A percentile compares a stretch with the other conserved stretches of the same genome.
phyloP scores from a whole-genome alignment of 345 rosid genomes.

The Gossypium arboreum region DNA sequence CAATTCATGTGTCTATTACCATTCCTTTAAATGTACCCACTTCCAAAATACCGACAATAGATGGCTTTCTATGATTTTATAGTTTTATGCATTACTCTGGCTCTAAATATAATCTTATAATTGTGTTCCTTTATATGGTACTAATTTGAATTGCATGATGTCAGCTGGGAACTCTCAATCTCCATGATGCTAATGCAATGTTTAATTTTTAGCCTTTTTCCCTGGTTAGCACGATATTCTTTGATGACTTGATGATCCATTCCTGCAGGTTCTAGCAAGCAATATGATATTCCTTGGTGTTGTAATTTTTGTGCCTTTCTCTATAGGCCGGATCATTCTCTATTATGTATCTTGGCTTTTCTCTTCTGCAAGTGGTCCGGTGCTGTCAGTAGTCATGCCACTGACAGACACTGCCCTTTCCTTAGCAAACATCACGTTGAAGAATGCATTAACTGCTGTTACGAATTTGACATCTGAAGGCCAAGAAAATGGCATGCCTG shows the following conservation, averaged over 20 bases:
- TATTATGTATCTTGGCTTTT: slow-evolving; percentile 74
- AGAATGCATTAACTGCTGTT: slow-evolving; percentile 66
- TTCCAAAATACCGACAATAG: neutral
- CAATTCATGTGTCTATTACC: neutral
- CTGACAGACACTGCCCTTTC: slow-evolving; percentile 63
- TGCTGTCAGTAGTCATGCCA: slow-evolving; percentile 58
- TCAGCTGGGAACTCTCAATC: neutral
- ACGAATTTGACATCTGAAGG: slow-evolving; percentile 71
- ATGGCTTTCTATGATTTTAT: neutral
- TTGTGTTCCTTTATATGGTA: neutral
- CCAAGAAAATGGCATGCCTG: slow-evolving; percentile 51
- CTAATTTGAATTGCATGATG: neutral
- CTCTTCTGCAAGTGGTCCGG: slow-evolving; percentile 75
- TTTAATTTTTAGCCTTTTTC: neutral
- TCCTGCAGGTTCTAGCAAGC: slow-evolving; percentile 88
- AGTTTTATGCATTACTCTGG: neutral
- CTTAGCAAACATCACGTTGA: slow-evolving; percentile 65
- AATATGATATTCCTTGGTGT: slow-evolving; percentile 99
- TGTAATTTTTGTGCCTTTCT: slow-evolving; percentile 87
- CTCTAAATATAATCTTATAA: neutral
- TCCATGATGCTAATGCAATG: neutral
- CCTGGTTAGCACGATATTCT: neutral
- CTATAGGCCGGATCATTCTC: slow-evolving; percentile 75
- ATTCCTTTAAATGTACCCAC: neutral
- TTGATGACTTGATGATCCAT: neutral